Conservation (phyloP, 2,329 filamentous ascomycete species). For the Boeremia lycopersici region DNA sequence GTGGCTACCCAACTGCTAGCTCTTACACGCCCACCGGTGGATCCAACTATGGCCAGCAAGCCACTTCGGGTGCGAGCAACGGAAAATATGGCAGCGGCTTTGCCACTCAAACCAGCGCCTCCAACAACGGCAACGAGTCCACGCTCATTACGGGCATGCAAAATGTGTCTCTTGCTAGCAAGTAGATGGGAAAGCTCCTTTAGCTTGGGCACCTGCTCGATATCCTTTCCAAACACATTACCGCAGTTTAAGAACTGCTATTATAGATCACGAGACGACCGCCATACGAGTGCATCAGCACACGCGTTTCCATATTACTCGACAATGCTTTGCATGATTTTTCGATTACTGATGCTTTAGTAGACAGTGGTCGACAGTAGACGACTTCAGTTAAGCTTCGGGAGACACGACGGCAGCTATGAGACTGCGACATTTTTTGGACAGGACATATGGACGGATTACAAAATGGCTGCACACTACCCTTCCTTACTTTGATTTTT, state of each 20-base stretch:
- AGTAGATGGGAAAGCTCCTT: slow-evolving; percentile 12
- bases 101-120: not conserved
- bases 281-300: not conserved
- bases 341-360: not conserved
- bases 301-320: not conserved
- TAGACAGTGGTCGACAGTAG: not conserved
- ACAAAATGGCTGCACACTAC: slow-evolving; percentile 2
- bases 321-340: not conserved
- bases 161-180: slow-evolving; percentile 32
- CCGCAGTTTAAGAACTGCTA: not conserved
- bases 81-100: not conserved
- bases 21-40: slow-evolving; percentile 24
- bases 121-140: slow-evolving; percentile 22
- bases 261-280: slow-evolving; percentile 10
- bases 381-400: not conserved
- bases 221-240: not conserved
- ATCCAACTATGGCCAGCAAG: slow-evolving; percentile 24
- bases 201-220: not conserved
- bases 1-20: slow-evolving; percentile 22
- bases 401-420: not conserved
- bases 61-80: slow-evolving; percentile 13
- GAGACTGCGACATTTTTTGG: not conserved
- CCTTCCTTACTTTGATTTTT: not conserved
- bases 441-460: not conserved
- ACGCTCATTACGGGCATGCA: slow-evolving; percentile 28